Base-by-base conservation (phyloP, 257 asterid genomes). In the Plectranthus barbatus region DNA sequence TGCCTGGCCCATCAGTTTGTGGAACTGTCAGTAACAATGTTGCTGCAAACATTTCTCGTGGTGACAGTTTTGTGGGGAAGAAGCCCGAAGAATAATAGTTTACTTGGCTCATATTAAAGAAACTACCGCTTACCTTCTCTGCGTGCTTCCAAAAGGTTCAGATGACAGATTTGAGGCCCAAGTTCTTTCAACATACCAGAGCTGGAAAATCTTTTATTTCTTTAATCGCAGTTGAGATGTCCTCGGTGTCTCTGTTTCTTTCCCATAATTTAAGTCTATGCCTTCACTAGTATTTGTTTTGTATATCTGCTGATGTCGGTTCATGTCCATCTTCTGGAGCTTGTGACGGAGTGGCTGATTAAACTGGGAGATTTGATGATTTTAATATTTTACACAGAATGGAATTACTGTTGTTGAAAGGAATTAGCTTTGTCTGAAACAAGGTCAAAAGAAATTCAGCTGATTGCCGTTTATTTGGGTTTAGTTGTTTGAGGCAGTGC, bases 91-190 rank as follows among this genome's bases (percentile, higher is more conserved):
- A 64, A 72, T 23, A 60, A 66, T 20, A 55, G 14, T 6, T 34
- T 34, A 15, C 48, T 31, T 15, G 19, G 58, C 21, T 41, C 47
- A 14, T 49, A 19, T 61, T 15, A 21, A 34, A 17, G 54, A 49
- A 49, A 36, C 29, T 44, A n/a, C 6, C 44, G 42, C 29, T 12
- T 57, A 52, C 21, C 33, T 45, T 50, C 20, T 31, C 36, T 36
- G 33, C 21, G 75, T 58, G 71, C 37, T 69, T 53, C 31, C 37
- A 13, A n/a, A 47, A 39, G 42, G 67, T 52, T 71, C 66, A 47
- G 66, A 67, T 42, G 46, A 51, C 71, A 41, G 47, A 62, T 31
- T 13, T 14, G 29, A 44, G 61, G 52, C 44, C 33, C 40, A 62
- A 44, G 70, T 55, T 44, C 20, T 12, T 9, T 13, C 37, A 61